Evolutionary conservation across 164 flowering plant species (phyloP), one percentile per base, ranked within the genome.

Genomic region (Umbilicus rupestris): DNA sequence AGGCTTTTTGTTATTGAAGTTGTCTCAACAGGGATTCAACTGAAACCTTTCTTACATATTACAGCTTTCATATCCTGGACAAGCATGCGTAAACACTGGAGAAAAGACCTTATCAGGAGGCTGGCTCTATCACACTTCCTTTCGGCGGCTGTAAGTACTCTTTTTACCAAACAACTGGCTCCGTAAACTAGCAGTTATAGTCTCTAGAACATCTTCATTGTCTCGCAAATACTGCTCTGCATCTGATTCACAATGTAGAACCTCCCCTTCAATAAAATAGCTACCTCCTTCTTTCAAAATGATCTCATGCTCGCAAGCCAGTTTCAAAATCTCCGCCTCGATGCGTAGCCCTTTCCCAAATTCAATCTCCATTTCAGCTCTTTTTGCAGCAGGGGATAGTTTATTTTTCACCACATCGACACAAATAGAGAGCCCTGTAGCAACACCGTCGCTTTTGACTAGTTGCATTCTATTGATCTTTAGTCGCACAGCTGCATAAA

Each of bases 381-480:
- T 83, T 65, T 79, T 80, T 83, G 73, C 79, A 47, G 86, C 78
- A 29, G 87, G 87, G 50, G 90, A 83, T 72, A 92, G 70, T 71
- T 88, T 92, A 57, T 89, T 89, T 76, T 89, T 92, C 69, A 84
- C 81, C 52, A 92, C 90, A 81, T 92, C 78, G 35, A 82, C 88
- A 50, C 80, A 73, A 63, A 89, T 72, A 49, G 73, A 77, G 59
- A 89, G 81, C 46, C 96, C 96, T 30, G 80, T 82, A 64, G 84
- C 97, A 91, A 87, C 73, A 58, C 86, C 79, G 42, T 66, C 75
- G 16, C 68, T 74, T 78, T 70, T 82, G 28, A 87, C 75, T 81
- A 88, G 67, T 63, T 79, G 79, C 42, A 59, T 81, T 70, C 90
- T 83, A 35, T 64, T 73, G 45, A 84, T 78, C 77, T 81, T 82